Evolutionary conservation across 1,284 basidiomycete genomes (phyloP), one percentile per base, ranked within the genome.

Genomic region (Rhodotorula sp.): DNA sequence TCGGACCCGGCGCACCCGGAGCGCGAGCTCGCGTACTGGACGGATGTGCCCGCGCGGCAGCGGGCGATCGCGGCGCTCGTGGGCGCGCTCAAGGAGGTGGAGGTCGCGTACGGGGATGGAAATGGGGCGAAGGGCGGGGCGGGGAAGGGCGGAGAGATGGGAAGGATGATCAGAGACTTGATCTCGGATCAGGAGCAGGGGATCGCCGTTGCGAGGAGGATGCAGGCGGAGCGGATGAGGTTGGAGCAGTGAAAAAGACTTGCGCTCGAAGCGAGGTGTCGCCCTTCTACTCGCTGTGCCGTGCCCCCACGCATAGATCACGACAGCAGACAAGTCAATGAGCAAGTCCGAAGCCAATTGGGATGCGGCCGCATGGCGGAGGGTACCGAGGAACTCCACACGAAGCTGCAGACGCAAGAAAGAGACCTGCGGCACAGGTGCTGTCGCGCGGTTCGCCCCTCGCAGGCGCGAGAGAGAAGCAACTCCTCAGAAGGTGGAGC

Each of bases 111-210:
- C 21, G 71, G 71, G 45, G 53, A 45, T 1, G 71, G 71, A 41
- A 44, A 45, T 1, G 45, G 53, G 52, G 53, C 25, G 14, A 9
- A 27, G 3, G 58, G 52, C 9, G 52, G 45, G 44, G 42, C n/a
- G 13, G 42, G 19, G 23, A 41, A 45, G 41, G 66, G 66, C 0
- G 63, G 71, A 14, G 59, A 66, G 61, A 68, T 72, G 54, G 71
- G 52, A 41, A 52, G 14, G 45, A 50, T 34, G 60, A n/a, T 72
- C 64, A 50, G 64, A 46, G 56, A 19, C 7, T 25, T 68, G 44
- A 46, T 72, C 25, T 34, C n/a, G 64, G 71, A 68, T 27, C 70
- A 71, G 54, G 70, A 71, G 49, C 62, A 67, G 44, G 70, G 70
- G n/a, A 60, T 71, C 23, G 58, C 41, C 25, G 64, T 71, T 49